Evolutionary conservation across 1,284 basidiomycete species (phyloP), one percentile per base, ranked within the genome.

Genomic region (Moesziomyces sp.): DNA sequence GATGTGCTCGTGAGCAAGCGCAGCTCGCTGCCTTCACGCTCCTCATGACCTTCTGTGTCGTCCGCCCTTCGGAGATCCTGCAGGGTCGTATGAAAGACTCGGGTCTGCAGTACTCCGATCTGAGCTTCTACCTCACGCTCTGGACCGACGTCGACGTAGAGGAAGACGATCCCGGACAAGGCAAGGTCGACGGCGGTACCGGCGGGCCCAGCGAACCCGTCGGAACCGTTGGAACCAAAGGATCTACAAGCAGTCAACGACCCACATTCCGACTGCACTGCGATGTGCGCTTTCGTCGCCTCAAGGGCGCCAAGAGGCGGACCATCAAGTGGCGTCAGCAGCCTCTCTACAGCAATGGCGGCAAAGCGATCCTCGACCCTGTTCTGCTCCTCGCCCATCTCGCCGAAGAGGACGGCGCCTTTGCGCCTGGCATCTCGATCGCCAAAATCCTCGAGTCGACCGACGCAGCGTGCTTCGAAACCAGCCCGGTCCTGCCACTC

Each of bases 331-430:
- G 40, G 30, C 44, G 52, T 14, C 21, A 46, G 16, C 52, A 46
- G 53, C 34, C 53, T 16, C 35, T 48, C 10, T 55, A 42, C 53
- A 35, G 34, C 18, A 28, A 18, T 16, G 46, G 53, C 3, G 38
- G 42, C 2, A 18, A 55, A 23, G 16, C 24, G n/a, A 42, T 45
- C n/a, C 23, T 55, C 21, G 38, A 47, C 21, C 14, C 46, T 0
- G 45, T 38, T 16, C 52, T 54, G n/a, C 43, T 54, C 23, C 26
- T 54, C 19, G 52, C 52, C 14, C 13, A 46, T 28, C 34, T 46
- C 10, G 52, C 52, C 9, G 52, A 54, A 11, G 16, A 24, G 7
- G 34, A 54, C n/a, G 18, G 38, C 9, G 52, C 28, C 14, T 54
- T 54, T 21, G 19, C 30, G 11, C 10, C 44, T 13, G 52, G 52